Evolutionary conservation across 169 alveolate genomes (phyloP).

Genomic region (Neospora caninum): DNA sequence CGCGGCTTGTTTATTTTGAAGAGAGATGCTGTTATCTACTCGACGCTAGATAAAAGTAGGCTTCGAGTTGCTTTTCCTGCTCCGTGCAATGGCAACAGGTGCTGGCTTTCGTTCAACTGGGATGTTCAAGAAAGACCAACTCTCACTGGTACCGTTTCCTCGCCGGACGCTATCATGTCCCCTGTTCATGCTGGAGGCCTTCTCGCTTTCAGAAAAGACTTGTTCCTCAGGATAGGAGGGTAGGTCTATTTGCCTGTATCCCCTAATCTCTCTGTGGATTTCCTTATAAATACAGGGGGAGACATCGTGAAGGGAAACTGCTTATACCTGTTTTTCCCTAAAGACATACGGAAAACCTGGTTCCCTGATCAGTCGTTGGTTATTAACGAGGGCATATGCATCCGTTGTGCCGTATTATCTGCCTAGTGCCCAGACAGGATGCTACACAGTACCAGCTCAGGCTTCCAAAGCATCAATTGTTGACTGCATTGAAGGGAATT

Average conservation of each 20-base stretch:
- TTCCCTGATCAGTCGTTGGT: not conserved
- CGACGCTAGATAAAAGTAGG: not conserved
- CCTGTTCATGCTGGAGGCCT: conserved; percentile 78
- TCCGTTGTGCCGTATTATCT: too few species aligned
- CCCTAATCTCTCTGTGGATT: conserved; percentile 52
- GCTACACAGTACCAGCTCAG: too few species aligned
- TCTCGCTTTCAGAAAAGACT: conserved; percentile 70
- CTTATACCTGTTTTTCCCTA: not conserved
- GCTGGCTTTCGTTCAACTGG: conserved; percentile 70
- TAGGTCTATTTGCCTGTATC: conserved; percentile 49
- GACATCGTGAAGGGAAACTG: not conserved
- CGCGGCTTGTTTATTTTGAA: not conserved
- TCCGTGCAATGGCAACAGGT: conserved; percentile 30
- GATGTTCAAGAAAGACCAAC: conserved; percentile 69
- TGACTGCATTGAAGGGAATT: too few species aligned
- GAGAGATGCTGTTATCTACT: not conserved
- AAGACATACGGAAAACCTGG: not conserved
- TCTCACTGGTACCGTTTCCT: conserved; percentile 60
- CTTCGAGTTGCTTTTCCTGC: not conserved
- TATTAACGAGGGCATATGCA: too few species aligned
- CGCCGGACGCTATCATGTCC: conserved; percentile 69
- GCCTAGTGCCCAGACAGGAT: too few species aligned
- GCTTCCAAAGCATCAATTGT: too few species aligned
- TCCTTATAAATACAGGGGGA: not conserved
- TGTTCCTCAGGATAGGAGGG: conserved; percentile 72